These are phyloP conservation scores for Apophysomyces elegans DNA, from an alignment of 371 early-diverging fungal species.

Conservation along the genomic window DNA sequence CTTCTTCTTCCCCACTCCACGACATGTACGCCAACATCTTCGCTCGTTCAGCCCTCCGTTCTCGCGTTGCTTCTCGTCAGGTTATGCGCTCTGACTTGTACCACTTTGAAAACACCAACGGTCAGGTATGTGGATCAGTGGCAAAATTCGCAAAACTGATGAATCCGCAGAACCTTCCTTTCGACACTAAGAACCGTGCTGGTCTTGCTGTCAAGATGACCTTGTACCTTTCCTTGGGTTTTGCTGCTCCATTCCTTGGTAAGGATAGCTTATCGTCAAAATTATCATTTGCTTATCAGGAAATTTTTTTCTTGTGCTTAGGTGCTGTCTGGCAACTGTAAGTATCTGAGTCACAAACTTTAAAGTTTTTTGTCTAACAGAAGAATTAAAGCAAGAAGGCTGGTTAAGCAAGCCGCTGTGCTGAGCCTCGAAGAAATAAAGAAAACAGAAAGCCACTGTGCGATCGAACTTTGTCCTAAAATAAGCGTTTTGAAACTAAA, in stretches of 20 bases:
- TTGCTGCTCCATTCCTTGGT: constrained; percentile 63
- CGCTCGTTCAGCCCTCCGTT: constrained; percentile 53
- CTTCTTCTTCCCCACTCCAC: constrained; percentile 1
- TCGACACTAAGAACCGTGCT: constrained; percentile 65
- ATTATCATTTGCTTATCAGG: neutral
- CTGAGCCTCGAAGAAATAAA: neutral
- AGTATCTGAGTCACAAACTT: constrained; percentile 18
- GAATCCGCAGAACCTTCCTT: constrained; percentile 59
- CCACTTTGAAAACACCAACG: constrained; percentile 53
- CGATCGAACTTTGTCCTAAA: constrained; percentile 1
- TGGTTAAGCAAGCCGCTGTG: constrained; percentile 29
- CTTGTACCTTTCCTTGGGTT: constrained; percentile 58
- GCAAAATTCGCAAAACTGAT: neutral
- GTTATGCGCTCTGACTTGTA: constrained; percentile 55
- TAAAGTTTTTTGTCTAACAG: constrained; percentile 13
- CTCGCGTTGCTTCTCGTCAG: constrained; percentile 40
- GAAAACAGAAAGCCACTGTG: constrained; percentile 5
- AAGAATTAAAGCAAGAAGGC: constrained; percentile 42
- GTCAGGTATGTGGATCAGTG: constrained; percentile 32
- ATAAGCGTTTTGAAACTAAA: constrained; percentile 4
- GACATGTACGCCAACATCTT: constrained; percentile 48
- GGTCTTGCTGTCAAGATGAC: constrained; percentile 59
- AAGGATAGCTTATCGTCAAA: constrained; percentile 17
- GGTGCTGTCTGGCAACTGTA: constrained; percentile 54
- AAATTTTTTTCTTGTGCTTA: constrained; percentile 14